These are phyloP conservation scores for Trichoderma pleuroti DNA, from an alignment of 2,329 filamentous ascomycete genomes.

Conservation along the genomic window DNA sequence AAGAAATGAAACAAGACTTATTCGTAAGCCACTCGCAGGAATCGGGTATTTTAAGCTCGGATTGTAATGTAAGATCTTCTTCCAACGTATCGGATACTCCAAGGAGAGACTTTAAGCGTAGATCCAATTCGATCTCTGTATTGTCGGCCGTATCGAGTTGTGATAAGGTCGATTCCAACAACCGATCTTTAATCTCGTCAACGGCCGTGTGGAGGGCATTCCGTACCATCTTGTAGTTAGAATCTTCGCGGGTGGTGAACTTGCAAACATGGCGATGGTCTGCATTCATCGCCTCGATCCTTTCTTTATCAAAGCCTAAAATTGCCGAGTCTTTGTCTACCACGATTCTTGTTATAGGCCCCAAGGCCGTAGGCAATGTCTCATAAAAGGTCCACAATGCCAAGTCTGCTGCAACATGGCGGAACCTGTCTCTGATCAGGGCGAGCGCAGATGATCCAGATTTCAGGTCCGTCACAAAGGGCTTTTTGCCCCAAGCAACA, in stretches of 20 bases:
- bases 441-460: background rate
- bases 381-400: constrained; percentile 17
- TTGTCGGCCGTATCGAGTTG: background rate
- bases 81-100: background rate
- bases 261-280: constrained; percentile 15
- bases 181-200: constrained; percentile 3
- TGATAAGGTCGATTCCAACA: background rate
- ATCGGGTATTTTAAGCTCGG: constrained; percentile 3
- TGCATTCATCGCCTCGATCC: constrained; percentile 7
- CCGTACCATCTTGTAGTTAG: constrained; percentile 12
- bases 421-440: constrained; percentile 6
- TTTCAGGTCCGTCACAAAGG: constrained; percentile 8
- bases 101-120: background rate
- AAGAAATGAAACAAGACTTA: background rate
- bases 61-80: constrained; percentile 5
- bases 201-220: constrained; percentile 13
- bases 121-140: background rate
- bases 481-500: constrained; percentile 1
- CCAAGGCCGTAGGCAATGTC: background rate
- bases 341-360: background rate
- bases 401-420: constrained; percentile 7
- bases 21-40: constrained; percentile 16
- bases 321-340: constrained; percentile 14
- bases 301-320: constrained; percentile 14
- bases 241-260: background rate